Evolutionary conservation across 1,139 yeast species (phyloP), one percentile per base, ranked within the genome.

Genomic region (Tardiomyces blankii): DNA sequence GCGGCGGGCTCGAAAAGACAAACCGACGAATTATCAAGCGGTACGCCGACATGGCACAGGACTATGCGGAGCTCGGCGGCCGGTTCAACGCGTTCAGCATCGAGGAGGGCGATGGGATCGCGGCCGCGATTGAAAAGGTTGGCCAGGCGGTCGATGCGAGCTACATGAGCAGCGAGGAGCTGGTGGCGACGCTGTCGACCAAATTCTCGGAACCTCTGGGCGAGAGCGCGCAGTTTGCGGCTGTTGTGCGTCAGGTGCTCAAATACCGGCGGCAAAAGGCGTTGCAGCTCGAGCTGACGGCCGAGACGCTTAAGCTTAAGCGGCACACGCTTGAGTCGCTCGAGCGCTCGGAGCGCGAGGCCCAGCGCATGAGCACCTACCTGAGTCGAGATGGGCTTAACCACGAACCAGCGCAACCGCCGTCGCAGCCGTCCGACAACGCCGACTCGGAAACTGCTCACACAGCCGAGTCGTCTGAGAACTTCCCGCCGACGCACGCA

Each of bases 141-240:
- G 95, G 96, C 3, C 87, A 82, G 58, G 80, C 84, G 0, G 80
- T 83, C 56, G 96, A 87, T 59, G 74, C 84, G 41, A 78, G 80
- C 33, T 80, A 78, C 48, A 70, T 82, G 40, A 73, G 84, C 13
- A 72, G 87, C 38, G 84, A 81, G 51, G 71, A 78, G 4, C 69
- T 89, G 19, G 80, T 82, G n/a, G 75, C 78, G 39, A 77, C 78
- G 42, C 68, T 89, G 42, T 80, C 85, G 51, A 76, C 86, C 9
- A 77, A 79, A 46, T 81, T 88, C 54, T 75, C 86, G 39, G 97
- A 89, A 59, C 95, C 95, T 3, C 67, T 89, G 32, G 80, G 85
- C 6, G 96, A 89, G 59, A 77, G 85, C 16, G 88, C 83, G 13
- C 87, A 84, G 56, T 80, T 82, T 63, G 78, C 93, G 0, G 71